These are phyloP conservation scores for Cryptococcus depauperatus DNA, from an alignment of 1,284 basidiomycete genomes.

Conservation along the genomic window DNA sequence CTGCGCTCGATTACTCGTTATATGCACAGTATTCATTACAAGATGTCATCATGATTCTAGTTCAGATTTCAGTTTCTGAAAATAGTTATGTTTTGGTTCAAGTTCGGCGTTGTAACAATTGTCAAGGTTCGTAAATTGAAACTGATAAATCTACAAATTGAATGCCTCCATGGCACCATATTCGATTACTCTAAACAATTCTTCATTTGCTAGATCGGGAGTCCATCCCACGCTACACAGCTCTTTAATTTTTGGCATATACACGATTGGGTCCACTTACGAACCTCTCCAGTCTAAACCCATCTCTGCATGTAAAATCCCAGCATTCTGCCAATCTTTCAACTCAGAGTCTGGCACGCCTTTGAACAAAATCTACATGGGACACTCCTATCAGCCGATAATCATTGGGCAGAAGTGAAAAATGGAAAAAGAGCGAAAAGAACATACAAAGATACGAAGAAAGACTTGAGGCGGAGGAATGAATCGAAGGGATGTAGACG, in stretches of 20 bases:
- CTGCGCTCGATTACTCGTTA: not conserved
- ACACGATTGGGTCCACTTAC: conserved; percentile 18
- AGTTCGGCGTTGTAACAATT: no score
- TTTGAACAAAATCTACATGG: no score
- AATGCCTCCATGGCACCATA: conserved; percentile 40
- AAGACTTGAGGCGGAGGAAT: no score
- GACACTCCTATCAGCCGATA: not conserved
- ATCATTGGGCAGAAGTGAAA: not conserved
- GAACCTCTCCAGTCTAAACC: conserved; percentile 37
- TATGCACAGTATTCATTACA: no score
- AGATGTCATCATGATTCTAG: no score
- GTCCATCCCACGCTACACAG: conserved; percentile 30
- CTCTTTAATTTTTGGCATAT: not conserved
- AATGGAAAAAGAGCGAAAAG: no score
- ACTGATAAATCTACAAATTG: not conserved
- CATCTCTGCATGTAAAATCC: conserved; percentile 32
- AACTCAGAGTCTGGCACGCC: conserved; percentile 24
- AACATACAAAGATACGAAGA: no score
- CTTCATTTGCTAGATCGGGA: conserved; percentile 27
- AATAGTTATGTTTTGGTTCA: no score
- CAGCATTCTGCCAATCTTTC: conserved; percentile 31
- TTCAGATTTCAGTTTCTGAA: no score
- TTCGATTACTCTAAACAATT: conserved; percentile 39
- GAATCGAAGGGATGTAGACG: no score
- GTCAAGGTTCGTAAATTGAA: no score